Conservation (phyloP, 1,284 basidiomycete species). For the Ganoderma sinense region DNA sequence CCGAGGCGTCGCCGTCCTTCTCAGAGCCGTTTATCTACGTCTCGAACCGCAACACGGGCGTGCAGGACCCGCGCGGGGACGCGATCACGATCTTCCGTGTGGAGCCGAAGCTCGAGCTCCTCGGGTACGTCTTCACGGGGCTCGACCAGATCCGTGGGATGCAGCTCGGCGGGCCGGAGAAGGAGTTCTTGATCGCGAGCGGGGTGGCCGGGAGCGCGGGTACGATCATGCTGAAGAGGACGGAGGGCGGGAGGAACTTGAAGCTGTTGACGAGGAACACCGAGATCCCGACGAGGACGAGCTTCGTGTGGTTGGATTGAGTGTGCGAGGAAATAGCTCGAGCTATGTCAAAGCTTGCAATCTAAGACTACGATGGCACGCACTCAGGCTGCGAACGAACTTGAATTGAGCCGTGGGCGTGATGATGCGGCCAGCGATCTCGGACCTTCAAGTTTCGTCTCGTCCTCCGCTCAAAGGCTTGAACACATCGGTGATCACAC, state of each 20-base stretch:
- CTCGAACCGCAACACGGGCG: constrained; percentile 50
- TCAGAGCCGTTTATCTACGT: constrained; percentile 45
- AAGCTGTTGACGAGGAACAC: constrained; percentile 58
- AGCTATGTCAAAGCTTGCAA: not conserved
- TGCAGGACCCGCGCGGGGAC: constrained; percentile 45
- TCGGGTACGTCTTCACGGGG: constrained; percentile 68
- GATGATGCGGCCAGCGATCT: no score
- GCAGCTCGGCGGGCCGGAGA: constrained; percentile 61
- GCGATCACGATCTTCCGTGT: constrained; percentile 45
- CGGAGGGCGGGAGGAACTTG: constrained; percentile 59
- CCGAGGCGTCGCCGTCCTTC: constrained; percentile 40
- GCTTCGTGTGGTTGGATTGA: constrained; percentile 55
- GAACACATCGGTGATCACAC: no score
- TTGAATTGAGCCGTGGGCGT: no score
- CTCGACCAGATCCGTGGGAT: constrained; percentile 70
- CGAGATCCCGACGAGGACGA: constrained; percentile 57
- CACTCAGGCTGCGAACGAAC: no score
- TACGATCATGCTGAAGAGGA: constrained; percentile 60
- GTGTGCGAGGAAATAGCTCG: not conserved
- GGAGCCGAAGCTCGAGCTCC: constrained; percentile 41
- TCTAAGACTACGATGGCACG: no score
- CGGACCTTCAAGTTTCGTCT: no score
- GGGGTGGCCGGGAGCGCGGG: constrained; percentile 62
- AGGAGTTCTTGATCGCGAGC: constrained; percentile 61
- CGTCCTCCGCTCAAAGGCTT: no score